Evolutionary conservation across 225 moss, liverwort and hornwort genomes (phyloP).

Genomic region (Rhytidiadelphus loreus): DNA sequence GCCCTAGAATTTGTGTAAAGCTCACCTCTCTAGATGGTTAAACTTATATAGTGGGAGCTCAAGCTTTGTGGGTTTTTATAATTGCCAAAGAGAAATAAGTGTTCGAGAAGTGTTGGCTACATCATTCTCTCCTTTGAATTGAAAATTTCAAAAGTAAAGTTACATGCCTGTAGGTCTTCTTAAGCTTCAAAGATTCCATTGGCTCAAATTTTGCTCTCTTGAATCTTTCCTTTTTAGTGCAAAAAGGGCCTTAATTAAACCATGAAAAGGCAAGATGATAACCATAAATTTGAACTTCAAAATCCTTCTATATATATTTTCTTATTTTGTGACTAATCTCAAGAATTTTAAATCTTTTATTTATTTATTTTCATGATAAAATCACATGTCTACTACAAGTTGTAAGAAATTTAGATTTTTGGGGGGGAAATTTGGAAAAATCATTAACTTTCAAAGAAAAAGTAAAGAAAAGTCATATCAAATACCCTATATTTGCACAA

Average conservation of each 20-base stretch:
- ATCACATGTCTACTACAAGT: neutral
- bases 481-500: neutral
- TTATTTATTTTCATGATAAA: neutral
- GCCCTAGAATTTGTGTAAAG: accelerated
- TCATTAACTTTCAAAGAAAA: neutral
- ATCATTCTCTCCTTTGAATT: accelerated
- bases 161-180: neutral
- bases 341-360: neutral
- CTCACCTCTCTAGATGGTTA: too few species aligned
- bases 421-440: neutral
- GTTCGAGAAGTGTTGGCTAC: neutral
- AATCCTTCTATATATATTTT: neutral
- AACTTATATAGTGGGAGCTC: neutral
- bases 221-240: accelerated
- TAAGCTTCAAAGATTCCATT: neutral
- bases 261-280: neutral
- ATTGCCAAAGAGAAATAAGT: too few species aligned
- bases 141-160: neutral
- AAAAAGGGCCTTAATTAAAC: neutral
- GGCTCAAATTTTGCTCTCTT: neutral
- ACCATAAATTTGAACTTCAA: neutral
- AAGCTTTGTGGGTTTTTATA: neutral
- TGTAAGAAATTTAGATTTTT: neutral
- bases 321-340: neutral
- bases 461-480: neutral